Conservation (phyloP, 441 rosid genomes). For the Gossypium laxum region DNA sequence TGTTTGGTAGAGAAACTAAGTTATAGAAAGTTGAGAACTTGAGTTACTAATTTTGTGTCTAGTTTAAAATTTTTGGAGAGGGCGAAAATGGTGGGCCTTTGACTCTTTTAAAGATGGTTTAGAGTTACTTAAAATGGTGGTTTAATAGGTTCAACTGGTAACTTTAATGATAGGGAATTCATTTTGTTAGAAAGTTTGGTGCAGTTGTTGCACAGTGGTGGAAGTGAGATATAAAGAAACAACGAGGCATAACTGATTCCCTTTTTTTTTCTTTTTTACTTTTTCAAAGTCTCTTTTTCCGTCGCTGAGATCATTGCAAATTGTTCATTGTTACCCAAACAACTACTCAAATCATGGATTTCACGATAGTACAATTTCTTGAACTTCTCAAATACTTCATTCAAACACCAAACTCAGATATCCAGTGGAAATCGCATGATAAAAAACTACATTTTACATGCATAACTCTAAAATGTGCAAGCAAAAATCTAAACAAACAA, state of each 20-base stretch:
- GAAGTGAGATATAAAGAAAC: neutral
- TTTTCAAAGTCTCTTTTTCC: neutral
- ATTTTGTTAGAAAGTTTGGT: neutral
- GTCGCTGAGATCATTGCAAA: neutral
- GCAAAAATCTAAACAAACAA: neutral
- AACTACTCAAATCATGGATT: neutral
- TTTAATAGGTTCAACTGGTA: neutral
- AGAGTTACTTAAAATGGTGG: neutral
- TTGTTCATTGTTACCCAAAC: neutral
- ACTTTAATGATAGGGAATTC: neutral
- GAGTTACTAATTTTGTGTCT: neutral
- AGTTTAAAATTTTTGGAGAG: neutral
- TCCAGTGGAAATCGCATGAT: neutral
- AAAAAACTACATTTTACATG: neutral
- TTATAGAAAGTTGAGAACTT: neutral
- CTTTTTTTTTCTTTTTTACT: neutral
- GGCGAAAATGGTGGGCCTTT: neutral
- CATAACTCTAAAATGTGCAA: neutral
- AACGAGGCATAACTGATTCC: neutral
- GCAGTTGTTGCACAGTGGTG: neutral
- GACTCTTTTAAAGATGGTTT: neutral
- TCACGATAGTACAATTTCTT: neutral
- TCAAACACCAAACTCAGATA: neutral
- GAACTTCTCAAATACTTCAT: constrained; percentile 6
- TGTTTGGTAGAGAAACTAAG: neutral